These are phyloP conservation scores for Rubia occidens DNA, from an alignment of 305 asterid genomes.

Conservation along the genomic window DNA sequence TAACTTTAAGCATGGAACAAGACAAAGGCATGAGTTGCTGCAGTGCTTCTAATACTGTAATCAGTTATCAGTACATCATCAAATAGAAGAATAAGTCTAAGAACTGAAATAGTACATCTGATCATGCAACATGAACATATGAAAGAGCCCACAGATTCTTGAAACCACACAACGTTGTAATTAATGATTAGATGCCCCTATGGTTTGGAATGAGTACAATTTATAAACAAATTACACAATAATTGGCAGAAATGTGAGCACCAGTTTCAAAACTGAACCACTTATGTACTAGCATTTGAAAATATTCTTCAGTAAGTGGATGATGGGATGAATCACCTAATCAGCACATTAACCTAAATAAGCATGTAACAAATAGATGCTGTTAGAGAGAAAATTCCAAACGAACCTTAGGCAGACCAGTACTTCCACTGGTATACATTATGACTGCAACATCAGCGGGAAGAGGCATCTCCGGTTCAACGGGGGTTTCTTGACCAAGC, in stretches of 20 bases:
- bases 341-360: neutral
- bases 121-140: neutral
- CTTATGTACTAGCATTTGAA: neutral
- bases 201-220: neutral
- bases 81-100: neutral
- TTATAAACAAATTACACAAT: no score
- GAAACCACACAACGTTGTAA: constrained; percentile 5
- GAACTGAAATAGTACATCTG: neutral
- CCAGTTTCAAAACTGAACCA: neutral
- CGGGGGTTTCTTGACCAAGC: constrained; percentile 65
- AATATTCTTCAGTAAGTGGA: neutral
- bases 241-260: neutral
- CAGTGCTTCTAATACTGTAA: neutral
- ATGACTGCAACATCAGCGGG: constrained; percentile 88
- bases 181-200: neutral
- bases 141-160: neutral
- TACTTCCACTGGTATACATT: constrained; percentile 99
- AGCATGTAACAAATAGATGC: neutral
- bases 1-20: neutral
- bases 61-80: neutral
- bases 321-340: constrained; percentile 4
- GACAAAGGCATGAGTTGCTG: neutral
- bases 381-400: constrained; percentile 6
- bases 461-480: constrained; percentile 75
- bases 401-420: constrained; percentile 95